Base-by-base conservation (phyloP, 2,329 filamentous ascomycete genomes). In the Scedosporium aurantiacum region DNA sequence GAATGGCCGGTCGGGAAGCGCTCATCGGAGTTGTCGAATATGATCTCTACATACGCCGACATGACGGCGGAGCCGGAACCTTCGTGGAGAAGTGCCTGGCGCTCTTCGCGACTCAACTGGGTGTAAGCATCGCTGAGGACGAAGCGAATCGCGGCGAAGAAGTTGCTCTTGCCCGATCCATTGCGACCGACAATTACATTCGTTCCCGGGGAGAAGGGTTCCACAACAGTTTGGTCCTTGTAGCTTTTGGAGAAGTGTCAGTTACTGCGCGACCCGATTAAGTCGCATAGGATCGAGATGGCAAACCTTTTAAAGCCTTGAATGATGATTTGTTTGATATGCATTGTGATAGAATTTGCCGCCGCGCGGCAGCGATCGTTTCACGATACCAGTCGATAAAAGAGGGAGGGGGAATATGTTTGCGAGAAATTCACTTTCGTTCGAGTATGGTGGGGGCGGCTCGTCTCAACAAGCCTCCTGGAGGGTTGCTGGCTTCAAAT, bases 281-380 rank as follows among this genome's bases (percentile, higher is more conserved):
- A 45, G 58, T 56, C 52, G 56, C 61, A 57, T 45, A 57, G 52
- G 18, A 62, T 25, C 1, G 37, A 54, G 16, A 32, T 57, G 58
- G 47, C 76, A 67, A 75, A 95, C 91, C 91, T 97, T 79, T 99
- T 99, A 79, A 99, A 99, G 85, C 94, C 94, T 76, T 99, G 94
- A 73, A 99, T 97, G 75, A 97, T 97, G 75, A 97, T 97, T 79
- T 99, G 94, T 76, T 99, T 99, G 83, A 99, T 97, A 80, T 95
- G 94, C 92, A 97, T 96, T 72, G 69, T 80, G 74, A 70, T 67
- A 67, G 70, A 54, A 50, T 61, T 57, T 61, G 63, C 43, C 58
- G 58, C 58, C 58, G 16, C 45, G 58, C 58, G 58, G 58, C 58
- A 60, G 58, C 58, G 21, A 28, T 37, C 32, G n/a, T 28, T 50